phyloP scores from a whole-genome alignment of 2,329 filamentous ascomycete species.

The Fusarium protoensiforme region DNA sequence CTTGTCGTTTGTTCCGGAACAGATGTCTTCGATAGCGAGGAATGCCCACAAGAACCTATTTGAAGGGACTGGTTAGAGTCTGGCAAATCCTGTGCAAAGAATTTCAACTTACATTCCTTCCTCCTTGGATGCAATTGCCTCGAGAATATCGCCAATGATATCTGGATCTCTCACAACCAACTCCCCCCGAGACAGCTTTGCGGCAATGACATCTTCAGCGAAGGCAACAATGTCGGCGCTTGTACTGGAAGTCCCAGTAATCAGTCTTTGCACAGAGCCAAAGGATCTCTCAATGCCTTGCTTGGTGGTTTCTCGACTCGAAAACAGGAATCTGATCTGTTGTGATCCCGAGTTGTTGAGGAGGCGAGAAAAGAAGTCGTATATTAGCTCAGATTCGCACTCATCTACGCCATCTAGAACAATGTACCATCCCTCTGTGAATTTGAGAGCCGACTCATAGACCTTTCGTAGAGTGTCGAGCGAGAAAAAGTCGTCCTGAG shows the following conservation, averaged over 20 bases:
- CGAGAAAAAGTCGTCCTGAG: neutral
- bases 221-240: constrained; percentile 11
- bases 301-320: neutral
- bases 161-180: neutral
- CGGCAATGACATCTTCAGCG: constrained; percentile 1
- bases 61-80: neutral
- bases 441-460: neutral
- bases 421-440: neutral
- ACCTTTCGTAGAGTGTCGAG: neutral
- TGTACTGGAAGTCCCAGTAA: neutral
- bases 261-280: neutral
- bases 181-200: neutral
- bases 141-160: neutral
- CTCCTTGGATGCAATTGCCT: constrained; percentile 7
- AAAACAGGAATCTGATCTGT: constrained; percentile 3
- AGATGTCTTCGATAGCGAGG: constrained; percentile 21
- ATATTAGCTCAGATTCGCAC: neutral
- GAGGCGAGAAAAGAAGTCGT: neutral
- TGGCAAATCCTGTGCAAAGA: neutral
- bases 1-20: constrained; percentile 6
- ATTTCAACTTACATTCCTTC: constrained; percentile 17
- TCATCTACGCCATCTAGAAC: constrained; percentile 21
- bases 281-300: neutral
- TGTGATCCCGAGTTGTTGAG: neutral
- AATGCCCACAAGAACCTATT: constrained; percentile 30